A percentile compares a stretch with the other conserved stretches of the same genome.
phyloP scores from a whole-genome alignment of 1,284 basidiomycete species.

The Heterobasidion parviporum region DNA sequence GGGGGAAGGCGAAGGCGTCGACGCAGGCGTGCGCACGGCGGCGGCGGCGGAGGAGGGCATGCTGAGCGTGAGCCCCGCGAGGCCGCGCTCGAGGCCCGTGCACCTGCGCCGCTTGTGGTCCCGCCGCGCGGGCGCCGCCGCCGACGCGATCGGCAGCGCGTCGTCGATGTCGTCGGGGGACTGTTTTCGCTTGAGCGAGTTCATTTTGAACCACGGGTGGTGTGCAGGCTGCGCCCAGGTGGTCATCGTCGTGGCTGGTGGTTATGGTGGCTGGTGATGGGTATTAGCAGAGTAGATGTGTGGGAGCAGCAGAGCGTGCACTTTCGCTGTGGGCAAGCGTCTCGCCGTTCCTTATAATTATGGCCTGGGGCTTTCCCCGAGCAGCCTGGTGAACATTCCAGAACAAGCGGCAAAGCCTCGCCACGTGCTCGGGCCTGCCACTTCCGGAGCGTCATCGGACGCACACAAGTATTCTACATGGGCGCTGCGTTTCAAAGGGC shows the following conservation, averaged over 20 bases:
- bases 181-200: constrained; percentile 2
- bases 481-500: too few species aligned
- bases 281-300: too few species aligned
- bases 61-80: constrained; percentile 43
- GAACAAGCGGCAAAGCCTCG: background rate
- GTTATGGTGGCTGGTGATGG: too few species aligned
- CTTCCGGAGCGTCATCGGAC: too few species aligned
- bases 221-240: constrained; percentile 1
- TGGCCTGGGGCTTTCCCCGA: too few species aligned
- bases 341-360: too few species aligned
- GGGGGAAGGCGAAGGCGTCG: background rate
- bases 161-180: background rate
- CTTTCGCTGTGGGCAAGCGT: too few species aligned
- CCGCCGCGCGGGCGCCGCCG: background rate
- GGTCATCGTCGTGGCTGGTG: background rate
- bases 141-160: background rate
- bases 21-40: constrained; percentile 2
- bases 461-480: too few species aligned
- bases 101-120: constrained; percentile 40
- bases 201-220: constrained; percentile 5
- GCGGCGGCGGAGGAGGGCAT: background rate
- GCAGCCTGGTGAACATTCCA: background rate
- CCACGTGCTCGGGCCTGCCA: too few species aligned
- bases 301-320: too few species aligned
- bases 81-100: constrained; percentile 44